Percentiles rank a stretch among this genome's conserved stretches.
These are phyloP conservation scores for Handroanthus guayacan DNA, from an alignment of 257 asterid species.

Conservation along the genomic window DNA sequence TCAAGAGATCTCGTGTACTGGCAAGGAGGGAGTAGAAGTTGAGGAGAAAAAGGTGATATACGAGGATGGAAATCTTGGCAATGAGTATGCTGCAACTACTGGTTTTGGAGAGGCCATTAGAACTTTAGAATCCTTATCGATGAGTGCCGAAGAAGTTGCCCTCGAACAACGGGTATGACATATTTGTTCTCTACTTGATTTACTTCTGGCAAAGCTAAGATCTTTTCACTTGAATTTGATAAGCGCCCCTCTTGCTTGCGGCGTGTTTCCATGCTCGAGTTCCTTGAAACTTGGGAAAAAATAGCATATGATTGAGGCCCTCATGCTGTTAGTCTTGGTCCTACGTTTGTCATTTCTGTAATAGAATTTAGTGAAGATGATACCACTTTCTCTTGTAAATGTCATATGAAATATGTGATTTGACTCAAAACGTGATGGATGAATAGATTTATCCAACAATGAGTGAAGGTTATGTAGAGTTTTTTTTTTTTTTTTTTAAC, in stretches of 20 bases:
- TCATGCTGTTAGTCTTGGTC: not conserved
- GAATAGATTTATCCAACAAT: too few relatives aligned
- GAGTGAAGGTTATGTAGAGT: too few relatives aligned
- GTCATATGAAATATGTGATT: not conserved
- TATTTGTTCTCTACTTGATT: not conserved
- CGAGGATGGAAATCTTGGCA: conserved; percentile 91
- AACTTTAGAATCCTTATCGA: conserved; percentile 59
- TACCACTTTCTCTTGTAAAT: not conserved
- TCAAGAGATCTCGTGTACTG: conserved; percentile 80
- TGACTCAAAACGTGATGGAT: too few relatives aligned
- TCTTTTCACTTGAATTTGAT: conserved; percentile 27
- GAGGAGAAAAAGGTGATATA: conserved; percentile 75
- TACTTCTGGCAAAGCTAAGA: not conserved
- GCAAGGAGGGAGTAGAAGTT: conserved; percentile 59
- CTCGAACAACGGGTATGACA: conserved; percentile 74
- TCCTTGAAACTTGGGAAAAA: conserved; percentile 61
- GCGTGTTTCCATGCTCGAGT: conserved; percentile 83
- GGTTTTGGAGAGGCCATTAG: conserved; percentile 84
- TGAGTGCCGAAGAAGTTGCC: conserved; percentile 57
- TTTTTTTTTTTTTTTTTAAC: too few relatives aligned
- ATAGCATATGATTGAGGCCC: conserved; percentile 27
- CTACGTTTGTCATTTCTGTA: not conserved
- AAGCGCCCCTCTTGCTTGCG: conserved; percentile 45
- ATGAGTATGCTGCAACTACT: conserved; percentile 63
- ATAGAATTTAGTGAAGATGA: not conserved